Evolutionary conservation across 164 flowering plant genomes (phyloP), one percentile per base, ranked within the genome.

Genomic region (Liquidambar formosana): DNA sequence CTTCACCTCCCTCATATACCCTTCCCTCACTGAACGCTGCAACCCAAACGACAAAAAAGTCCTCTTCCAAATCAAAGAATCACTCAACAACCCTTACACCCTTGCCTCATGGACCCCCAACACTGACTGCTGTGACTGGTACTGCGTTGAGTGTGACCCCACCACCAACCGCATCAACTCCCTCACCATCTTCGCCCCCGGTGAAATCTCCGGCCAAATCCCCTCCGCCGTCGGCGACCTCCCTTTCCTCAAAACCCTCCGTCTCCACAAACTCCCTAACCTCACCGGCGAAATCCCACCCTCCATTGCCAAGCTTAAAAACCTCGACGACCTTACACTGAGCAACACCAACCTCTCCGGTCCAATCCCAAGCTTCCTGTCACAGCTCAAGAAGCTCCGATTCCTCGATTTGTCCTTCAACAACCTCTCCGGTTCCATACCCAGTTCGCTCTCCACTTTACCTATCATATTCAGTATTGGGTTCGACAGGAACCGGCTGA

Each of bases 41-140:
- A 69, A 91, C 74, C 82, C 87, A 1, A 27, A 77, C 11, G 97
- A n/a, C n/a, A n/a, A n/a, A n/a, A n/a, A n/a, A n/a, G n/a, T n/a
- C n/a, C n/a, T n/a, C n/a, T n/a, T n/a, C 60, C 18, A 73, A 44
- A 87, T 94, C 77, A 91, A 91, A 65, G 12, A 77, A 28, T 66
- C 78, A 59, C 75, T 90, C 3, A 73, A 80, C 84, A 83, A 89
- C 74, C 89, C 96, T 8, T 83, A 84, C 82, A 61, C 44, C 52
- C 78, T 91, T 3, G 79, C 87, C 77, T 89, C 95, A 0, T 90
- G 89, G 91, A 53, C 68, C 44, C 77, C 83, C 0, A 41, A 68
- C 19, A 64, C 61, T 14, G 93, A 86, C 66, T 92, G 95, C 76
- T 90, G 97, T 65, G 44, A 62, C 27, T 90, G 98, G 97, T 77